Evolutionary conservation across 2,329 filamentous ascomycete species (phyloP).

Genomic region (Tolypocladium inflatum): DNA sequence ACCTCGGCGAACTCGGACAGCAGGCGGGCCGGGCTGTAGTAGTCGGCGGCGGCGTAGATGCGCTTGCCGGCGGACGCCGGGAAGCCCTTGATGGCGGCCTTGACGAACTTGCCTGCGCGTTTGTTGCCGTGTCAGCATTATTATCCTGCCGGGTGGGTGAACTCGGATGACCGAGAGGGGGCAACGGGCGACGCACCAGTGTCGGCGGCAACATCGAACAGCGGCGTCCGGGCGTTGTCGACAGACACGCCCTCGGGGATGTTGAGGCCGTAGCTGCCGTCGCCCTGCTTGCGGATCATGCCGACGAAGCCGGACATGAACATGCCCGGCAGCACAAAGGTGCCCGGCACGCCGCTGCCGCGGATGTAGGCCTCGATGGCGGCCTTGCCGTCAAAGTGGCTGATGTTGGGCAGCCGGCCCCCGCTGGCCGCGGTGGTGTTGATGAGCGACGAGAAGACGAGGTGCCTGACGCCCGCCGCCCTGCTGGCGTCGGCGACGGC

Average conservation of each 20-base stretch:
- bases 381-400: constrained; percentile 49
- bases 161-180: too few species aligned
- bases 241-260: constrained; percentile 16
- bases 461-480: constrained; percentile 31
- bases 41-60: constrained; percentile 25
- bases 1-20: constrained; percentile 24
- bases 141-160: not conserved
- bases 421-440: constrained; percentile 25
- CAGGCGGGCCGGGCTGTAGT: constrained; percentile 21
- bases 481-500: constrained; percentile 35
- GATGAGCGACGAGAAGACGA: constrained; percentile 36
- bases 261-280: constrained; percentile 17
- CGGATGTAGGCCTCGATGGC: constrained; percentile 48
- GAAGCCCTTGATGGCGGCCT: constrained; percentile 21
- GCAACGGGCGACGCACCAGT: too few species aligned
- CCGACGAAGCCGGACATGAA: constrained; percentile 43
- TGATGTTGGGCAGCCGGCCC: constrained; percentile 26
- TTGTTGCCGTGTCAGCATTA: not conserved
- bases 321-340: constrained; percentile 41
- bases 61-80: constrained; percentile 17
- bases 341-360: constrained; percentile 32
- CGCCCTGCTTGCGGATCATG: constrained; percentile 17
- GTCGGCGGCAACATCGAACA: constrained; percentile 27
- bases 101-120: constrained; percentile 22
- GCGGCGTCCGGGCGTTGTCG: constrained; percentile 22